Evolutionary conservation across 225 moss, liverwort and hornwort species (phyloP), one percentile per base, ranked within the genome.

Genomic region (Pleurozium schreberi): DNA sequence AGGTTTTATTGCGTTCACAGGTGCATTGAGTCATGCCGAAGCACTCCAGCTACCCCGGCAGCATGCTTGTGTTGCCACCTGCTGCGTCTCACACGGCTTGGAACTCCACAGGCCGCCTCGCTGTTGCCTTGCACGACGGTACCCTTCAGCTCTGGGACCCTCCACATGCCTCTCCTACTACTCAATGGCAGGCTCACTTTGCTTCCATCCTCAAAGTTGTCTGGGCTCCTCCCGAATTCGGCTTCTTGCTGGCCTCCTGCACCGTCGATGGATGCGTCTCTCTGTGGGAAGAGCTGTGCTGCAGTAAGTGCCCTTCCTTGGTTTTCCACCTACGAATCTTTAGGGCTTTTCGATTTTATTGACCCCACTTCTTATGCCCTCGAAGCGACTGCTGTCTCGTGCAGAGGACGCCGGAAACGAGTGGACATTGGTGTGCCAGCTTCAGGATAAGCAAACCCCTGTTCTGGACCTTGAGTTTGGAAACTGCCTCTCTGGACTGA

Each of bases 181-280:
- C 90, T 25, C 78, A 88, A 52, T 93, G 93, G 93, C 88, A 86
- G 63, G 96, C 98, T 65, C 96, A 96, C 77, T 76, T 86, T 83
- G 90, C 92, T 65, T 92, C 96, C 88, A 88, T 99, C 84, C 83
- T 95, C 91, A 93, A 95, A 87, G 68, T 93, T 87, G 94, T 95
- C 61, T 99, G 97, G 99, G 99, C 93, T 89, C 97, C 99, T 75
- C 92, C 94, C 76, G 94, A 96, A 64, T 99, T 93, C 87, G 99
- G 99, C 79, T 93, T 93, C 92, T 78, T 99, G 88, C 90, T 99
- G 66, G 99, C 96, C 82, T 95, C 95, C 93, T 95, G 96, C 88
- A 89, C 94, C 31, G 87, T 84, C 57, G 95, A 96, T 89, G 99
- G 97, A 59, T 92, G 85, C 60, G 93, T 97, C 69, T 93, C 95